Evolutionary conservation across 306 rosid genomes (phyloP).

Genomic region (Pyrus betulifolia): DNA sequence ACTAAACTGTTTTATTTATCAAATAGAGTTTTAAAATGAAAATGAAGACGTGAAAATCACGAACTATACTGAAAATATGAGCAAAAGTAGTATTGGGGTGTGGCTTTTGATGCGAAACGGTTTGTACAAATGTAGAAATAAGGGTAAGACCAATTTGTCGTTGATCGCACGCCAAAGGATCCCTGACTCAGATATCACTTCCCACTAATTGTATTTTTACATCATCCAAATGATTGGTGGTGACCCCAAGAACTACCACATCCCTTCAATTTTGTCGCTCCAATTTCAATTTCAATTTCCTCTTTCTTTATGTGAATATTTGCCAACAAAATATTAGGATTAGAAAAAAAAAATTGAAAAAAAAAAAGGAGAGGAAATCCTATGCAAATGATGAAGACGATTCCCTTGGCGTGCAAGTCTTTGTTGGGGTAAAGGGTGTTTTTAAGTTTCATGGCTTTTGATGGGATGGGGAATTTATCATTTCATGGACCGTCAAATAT

Average conservation of each 20-base stretch:
- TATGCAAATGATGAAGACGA: conserved; percentile 36
- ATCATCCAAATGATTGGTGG: conserved; percentile 47
- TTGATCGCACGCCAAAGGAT: conserved; percentile 50
- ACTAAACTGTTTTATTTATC: too few species aligned
- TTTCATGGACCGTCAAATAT: neutral
- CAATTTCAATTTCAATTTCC: conserved; percentile 25
- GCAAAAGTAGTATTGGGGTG: neutral
- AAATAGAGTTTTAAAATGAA: too few species aligned
- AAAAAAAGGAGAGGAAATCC: neutral
- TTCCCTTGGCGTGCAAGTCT: conserved; percentile 61
- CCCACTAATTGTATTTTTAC: conserved; percentile 22
- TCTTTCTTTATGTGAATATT: conserved; percentile 29
- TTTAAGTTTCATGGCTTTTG: conserved; percentile 4
- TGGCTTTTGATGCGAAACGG: conserved; percentile 20
- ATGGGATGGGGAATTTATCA: neutral
- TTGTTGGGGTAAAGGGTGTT: conserved; percentile 4
- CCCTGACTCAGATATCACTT: conserved; percentile 28
- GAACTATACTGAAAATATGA: neutral
- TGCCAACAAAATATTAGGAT: neutral
- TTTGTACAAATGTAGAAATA: neutral
- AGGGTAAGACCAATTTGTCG: conserved; percentile 37
- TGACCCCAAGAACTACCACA: conserved; percentile 28
- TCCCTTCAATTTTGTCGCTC: conserved; percentile 30
- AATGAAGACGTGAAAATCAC: neutral
- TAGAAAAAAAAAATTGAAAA: neutral